Evolutionary conservation across 2,329 filamentous ascomycete genomes (phyloP).

Genomic region (Cladosporium halotolerans): DNA sequence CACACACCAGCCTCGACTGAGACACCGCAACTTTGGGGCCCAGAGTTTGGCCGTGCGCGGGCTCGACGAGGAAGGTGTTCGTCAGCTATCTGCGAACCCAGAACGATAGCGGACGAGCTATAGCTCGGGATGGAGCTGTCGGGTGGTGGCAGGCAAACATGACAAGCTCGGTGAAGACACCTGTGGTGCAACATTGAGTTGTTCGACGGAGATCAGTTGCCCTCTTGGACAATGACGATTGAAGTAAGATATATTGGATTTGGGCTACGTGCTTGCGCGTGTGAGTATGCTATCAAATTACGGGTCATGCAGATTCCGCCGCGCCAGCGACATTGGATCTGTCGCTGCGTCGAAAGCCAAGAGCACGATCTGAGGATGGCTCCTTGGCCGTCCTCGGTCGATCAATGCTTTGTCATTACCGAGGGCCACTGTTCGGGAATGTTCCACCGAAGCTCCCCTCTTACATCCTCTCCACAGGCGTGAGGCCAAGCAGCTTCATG

Average conservation of each 20-base stretch:
- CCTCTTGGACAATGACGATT: background rate
- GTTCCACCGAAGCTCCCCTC: background rate
- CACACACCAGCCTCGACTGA: background rate
- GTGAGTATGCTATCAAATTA: background rate
- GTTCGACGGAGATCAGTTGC: background rate
- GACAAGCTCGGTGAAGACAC: background rate
- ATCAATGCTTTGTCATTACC: background rate
- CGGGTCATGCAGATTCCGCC: background rate
- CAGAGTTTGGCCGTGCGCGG: background rate
- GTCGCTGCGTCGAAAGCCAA: no score
- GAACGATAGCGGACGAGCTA: constrained; percentile 5
- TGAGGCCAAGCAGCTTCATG: constrained; percentile 73
- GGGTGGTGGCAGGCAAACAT: background rate
- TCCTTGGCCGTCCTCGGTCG: background rate
- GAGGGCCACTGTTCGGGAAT: background rate
- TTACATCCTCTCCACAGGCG: constrained; percentile 61
- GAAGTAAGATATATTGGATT: background rate
- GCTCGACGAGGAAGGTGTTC: background rate
- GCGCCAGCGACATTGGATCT: no score
- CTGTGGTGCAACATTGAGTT: background rate
- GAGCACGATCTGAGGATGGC: background rate
- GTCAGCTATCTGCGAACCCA: constrained; percentile 7
- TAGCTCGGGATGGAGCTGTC: constrained; percentile 9
- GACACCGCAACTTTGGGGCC: constrained; percentile 1
- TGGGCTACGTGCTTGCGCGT: background rate